phyloP scores from a whole-genome alignment of 2,329 filamentous ascomycete genomes.

The Talaromyces piceae region DNA sequence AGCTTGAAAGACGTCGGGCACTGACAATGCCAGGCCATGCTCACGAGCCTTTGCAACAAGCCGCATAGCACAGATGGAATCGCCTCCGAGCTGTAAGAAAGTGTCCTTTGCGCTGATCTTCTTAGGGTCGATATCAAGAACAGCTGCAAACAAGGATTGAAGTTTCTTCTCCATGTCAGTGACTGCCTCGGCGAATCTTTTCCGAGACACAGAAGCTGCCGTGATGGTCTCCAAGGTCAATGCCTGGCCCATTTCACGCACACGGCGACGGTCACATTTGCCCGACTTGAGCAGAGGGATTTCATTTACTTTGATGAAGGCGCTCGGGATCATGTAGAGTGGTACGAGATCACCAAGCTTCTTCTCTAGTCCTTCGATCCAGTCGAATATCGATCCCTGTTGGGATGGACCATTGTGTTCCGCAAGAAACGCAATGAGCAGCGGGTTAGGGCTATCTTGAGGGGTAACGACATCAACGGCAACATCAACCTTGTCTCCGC shows the following conservation, averaged over 20 bases:
- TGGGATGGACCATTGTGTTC: background rate
- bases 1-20: constrained; percentile 3
- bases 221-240: constrained; percentile 6
- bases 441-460: background rate
- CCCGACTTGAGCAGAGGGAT: constrained; percentile 1
- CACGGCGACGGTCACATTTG: constrained; percentile 5
- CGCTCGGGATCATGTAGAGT: constrained; percentile 6
- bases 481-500: background rate
- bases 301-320: background rate
- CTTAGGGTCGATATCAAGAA: constrained; percentile 15
- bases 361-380: background rate
- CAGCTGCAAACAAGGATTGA: constrained; percentile 15
- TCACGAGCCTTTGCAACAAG: constrained; percentile 11
- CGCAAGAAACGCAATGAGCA: background rate
- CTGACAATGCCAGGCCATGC: constrained; percentile 2
- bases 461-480: constrained; percentile 5
- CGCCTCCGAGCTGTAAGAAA: constrained; percentile 24
- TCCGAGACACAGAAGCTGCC: constrained; percentile 11
- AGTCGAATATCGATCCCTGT: background rate
- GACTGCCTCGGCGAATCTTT: background rate
- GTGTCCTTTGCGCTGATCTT: constrained; percentile 16
- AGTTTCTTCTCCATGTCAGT: constrained; percentile 12
- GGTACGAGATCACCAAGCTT: background rate
- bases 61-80: constrained; percentile 18
- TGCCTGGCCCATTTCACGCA: constrained; percentile 1